Conservation (phyloP, 192 early-diverging fungal species). For the Gigaspora rosea region DNA sequence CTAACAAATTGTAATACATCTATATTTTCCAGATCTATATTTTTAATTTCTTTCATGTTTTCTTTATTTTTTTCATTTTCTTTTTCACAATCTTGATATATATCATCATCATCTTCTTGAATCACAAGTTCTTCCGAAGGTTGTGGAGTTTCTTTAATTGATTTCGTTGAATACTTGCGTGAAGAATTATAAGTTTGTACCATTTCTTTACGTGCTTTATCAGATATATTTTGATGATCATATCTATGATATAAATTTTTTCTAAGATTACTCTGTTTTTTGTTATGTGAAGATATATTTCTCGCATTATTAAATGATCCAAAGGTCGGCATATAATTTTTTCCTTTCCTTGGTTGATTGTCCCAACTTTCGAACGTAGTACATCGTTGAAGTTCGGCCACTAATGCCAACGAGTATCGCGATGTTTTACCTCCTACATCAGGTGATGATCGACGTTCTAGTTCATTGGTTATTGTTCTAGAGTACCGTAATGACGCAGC, state of each 20-base stretch:
- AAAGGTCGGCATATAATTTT: background rate
- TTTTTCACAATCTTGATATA: background rate
- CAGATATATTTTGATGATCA: too few relatives aligned
- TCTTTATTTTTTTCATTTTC: background rate
- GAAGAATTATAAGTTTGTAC: too few relatives aligned
- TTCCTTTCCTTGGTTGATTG: background rate
- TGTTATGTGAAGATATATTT: too few relatives aligned
- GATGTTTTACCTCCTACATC: background rate
- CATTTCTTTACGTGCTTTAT: too few relatives aligned
- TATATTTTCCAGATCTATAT: background rate
- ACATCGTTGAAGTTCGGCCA: background rate
- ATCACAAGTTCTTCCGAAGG: too few relatives aligned
- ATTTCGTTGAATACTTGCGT: too few relatives aligned
- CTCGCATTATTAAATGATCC: too few relatives aligned
- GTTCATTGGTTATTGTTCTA: too few relatives aligned
- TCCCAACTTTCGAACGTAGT: background rate
- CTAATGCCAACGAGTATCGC: background rate
- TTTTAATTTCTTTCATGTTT: background rate
- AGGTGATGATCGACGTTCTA: background rate
- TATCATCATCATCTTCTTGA: background rate
- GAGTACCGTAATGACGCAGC: background rate
- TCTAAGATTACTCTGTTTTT: too few relatives aligned
- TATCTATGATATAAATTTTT: too few relatives aligned
- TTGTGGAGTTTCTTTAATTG: too few relatives aligned
- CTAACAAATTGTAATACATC: background rate